These are phyloP conservation scores for Schizochytrium sp. DNA, from an alignment of 108 stramenopile genomes.

Conservation along the genomic window DNA sequence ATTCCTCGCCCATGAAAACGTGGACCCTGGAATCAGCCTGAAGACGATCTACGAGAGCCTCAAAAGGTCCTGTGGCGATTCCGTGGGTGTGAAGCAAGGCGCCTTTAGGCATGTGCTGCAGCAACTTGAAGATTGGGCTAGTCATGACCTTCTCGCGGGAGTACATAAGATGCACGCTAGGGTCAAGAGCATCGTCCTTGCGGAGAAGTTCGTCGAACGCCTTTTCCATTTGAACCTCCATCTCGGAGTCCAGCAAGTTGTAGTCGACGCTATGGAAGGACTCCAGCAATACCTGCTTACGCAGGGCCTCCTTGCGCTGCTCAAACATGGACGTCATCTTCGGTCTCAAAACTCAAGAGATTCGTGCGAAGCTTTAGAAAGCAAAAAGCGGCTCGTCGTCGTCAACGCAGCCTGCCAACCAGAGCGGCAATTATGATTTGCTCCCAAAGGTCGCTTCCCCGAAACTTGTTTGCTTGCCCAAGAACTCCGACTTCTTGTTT, in stretches of 20 bases:
- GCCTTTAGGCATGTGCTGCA: slow-evolving; percentile 37
- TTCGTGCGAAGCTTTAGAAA: background rate
- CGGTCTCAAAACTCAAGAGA: background rate
- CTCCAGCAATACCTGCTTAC: slow-evolving; percentile 58
- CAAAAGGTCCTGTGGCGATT: slow-evolving; percentile 53
- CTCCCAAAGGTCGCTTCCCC: background rate
- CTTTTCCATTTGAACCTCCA: background rate
- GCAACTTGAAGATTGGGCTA: slow-evolving; percentile 28
- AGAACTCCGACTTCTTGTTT: too few species aligned
- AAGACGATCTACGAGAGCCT: background rate
- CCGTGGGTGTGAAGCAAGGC: slow-evolving; percentile 56
- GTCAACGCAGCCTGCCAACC: too few species aligned
- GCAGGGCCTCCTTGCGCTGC: slow-evolving; percentile 39
- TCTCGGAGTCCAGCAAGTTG: slow-evolving; percentile 22
- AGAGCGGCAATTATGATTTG: background rate
- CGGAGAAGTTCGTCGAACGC: slow-evolving; percentile 19
- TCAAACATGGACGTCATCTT: slow-evolving; percentile 14
- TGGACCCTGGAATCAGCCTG: background rate
- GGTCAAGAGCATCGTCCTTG: slow-evolving; percentile 2
- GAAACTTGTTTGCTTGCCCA: background rate
- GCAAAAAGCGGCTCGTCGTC: too few species aligned
- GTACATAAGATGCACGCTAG: slow-evolving; percentile 19
- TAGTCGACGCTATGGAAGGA: slow-evolving; percentile 56
- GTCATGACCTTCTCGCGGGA: background rate
- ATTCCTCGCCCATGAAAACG: slow-evolving; percentile 2